Percentiles rank a stretch among this genome's conserved stretches.
phyloP scores from a whole-genome alignment of 2,329 filamentous ascomycete species.

The Diaporthe destruens region DNA sequence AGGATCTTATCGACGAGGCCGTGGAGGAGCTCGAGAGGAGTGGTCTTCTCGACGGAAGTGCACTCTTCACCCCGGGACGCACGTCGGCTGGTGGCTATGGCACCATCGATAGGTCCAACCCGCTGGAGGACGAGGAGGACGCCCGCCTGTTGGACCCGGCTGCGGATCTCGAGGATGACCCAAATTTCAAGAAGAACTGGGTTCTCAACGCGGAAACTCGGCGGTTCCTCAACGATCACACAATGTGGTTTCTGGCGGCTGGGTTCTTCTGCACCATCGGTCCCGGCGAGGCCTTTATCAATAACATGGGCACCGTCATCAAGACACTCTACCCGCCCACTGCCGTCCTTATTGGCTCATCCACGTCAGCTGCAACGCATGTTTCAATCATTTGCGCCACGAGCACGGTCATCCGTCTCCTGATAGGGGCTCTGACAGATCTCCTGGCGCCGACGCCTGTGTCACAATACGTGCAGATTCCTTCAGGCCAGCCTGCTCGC shows the following conservation, averaged over 20 bases:
- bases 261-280: slow-evolving; percentile 95
- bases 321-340: slow-evolving; percentile 80
- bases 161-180: slow-evolving; percentile 58
- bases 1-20: slow-evolving; percentile 88
- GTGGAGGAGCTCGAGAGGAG: slow-evolving; percentile 93
- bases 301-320: slow-evolving; percentile 95
- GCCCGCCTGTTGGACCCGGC: slow-evolving; percentile 55
- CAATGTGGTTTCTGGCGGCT: slow-evolving; percentile 94
- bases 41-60: slow-evolving; percentile 81
- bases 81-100: slow-evolving; percentile 66
- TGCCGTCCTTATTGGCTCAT: slow-evolving; percentile 54
- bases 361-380: slow-evolving; percentile 82
- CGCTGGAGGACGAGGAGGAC: slow-evolving; percentile 57
- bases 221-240: slow-evolving; percentile 85
- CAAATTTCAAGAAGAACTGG: slow-evolving; percentile 84
- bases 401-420: slow-evolving; percentile 89
- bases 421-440: slow-evolving; percentile 91
- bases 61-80: slow-evolving; percentile 72
- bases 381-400: slow-evolving; percentile 93
- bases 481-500: slow-evolving; percentile 48
- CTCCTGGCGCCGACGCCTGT: slow-evolving; percentile 79
- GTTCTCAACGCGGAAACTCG: slow-evolving; percentile 92
- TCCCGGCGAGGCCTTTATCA: slow-evolving; percentile 97
- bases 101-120: slow-evolving; percentile 60
- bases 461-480: slow-evolving; percentile 68